phyloP scores from a whole-genome alignment of 305 asterid species.

The Fraxinus greggii region DNA sequence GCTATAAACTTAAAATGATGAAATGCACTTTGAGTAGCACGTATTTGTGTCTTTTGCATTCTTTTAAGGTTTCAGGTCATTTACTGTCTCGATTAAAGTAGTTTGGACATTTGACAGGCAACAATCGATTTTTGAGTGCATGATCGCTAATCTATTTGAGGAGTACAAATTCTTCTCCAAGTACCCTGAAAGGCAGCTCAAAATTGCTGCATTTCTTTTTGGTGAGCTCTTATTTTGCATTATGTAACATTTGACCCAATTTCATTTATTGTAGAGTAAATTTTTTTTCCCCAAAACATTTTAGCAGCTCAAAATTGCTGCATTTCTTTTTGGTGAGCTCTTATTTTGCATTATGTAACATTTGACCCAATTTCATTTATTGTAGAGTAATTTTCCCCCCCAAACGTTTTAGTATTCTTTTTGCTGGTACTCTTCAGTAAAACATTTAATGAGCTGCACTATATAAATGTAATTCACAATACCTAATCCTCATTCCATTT shows the following conservation, averaged over 20 bases:
- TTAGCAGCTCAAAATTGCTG: conserved; percentile 76
- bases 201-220: conserved; percentile 79
- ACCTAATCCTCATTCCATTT: conserved; percentile 41
- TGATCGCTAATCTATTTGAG: conserved; percentile 91
- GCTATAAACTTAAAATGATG: not conserved
- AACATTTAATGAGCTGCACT: not conserved
- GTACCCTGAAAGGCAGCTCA: conserved; percentile 90
- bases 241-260: conserved; percentile 44
- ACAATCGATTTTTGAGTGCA: conserved; percentile 74
- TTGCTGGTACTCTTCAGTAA: not conserved
- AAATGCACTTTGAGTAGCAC: not conserved
- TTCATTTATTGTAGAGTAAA: conserved; percentile 64
- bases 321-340: conserved; percentile 82
- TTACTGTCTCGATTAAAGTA: not conserved
- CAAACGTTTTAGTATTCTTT: not conserved
- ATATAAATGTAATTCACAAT: not conserved
- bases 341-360: conserved; percentile 10
- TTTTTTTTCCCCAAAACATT: not conserved
- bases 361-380: conserved; percentile 60
- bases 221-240: conserved; percentile 54
- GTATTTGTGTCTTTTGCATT: conserved; percentile 5
- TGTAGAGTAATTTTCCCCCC: conserved; percentile 46
- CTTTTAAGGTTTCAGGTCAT: conserved; percentile 7
- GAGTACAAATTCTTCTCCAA: conserved; percentile 84
- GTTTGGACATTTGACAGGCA: conserved; percentile 59